Conservation (phyloP, 495 filamentous ascomycete genomes). For the Tuber calosporum region DNA sequence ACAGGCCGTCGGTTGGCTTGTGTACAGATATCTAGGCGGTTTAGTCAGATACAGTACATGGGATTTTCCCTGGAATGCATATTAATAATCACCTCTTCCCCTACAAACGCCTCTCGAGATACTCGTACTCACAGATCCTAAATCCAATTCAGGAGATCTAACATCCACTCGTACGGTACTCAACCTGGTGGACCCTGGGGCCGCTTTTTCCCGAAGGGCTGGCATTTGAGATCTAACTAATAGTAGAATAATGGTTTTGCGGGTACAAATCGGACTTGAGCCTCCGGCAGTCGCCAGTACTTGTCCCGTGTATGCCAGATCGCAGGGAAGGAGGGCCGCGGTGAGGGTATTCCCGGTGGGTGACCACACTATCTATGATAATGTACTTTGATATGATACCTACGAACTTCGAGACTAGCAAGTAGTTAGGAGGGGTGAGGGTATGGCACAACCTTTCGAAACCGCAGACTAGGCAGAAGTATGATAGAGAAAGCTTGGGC, state of each 20-base stretch:
- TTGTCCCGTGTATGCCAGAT: background rate
- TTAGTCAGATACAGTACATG: background rate
- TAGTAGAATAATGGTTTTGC: background rate
- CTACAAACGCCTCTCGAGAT: background rate
- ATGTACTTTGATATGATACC: background rate
- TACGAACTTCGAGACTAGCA: background rate
- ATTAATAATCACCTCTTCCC: background rate
- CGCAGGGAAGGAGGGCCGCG: background rate
- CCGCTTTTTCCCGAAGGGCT: background rate
- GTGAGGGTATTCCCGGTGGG: background rate
- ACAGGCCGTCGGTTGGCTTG: background rate
- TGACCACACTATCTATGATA: no score
- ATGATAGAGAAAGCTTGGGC: background rate
- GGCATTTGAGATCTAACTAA: background rate
- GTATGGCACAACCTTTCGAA: background rate
- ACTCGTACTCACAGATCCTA: background rate
- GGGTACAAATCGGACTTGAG: background rate
- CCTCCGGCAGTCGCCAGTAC: background rate
- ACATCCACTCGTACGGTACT: background rate
- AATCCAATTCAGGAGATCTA: background rate
- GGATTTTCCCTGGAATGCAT: background rate
- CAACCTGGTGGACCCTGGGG: background rate
- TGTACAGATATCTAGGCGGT: background rate
- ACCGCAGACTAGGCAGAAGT: conserved; percentile 2
- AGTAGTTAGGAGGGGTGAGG: background rate